phyloP scores from a whole-genome alignment of 345 rosid genomes.

The Aegle marmelos region DNA sequence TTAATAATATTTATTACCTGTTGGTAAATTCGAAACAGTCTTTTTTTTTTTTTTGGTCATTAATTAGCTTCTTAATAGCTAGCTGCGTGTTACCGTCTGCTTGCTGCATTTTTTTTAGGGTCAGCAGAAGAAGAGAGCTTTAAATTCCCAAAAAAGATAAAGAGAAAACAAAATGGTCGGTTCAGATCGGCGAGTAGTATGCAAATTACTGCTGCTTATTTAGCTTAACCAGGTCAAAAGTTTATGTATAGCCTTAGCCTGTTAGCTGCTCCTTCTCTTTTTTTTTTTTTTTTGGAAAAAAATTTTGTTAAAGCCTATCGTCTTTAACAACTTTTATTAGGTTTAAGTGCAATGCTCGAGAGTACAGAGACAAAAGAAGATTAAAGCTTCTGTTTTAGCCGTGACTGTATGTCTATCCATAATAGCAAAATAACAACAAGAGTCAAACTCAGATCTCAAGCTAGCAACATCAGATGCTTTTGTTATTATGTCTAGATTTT shows the following conservation, averaged over 20 bases:
- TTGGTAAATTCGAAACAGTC: conserved; percentile 43
- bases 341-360: neutral
- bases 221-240: conserved; percentile 30
- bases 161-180: conserved; percentile 1
- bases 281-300: neutral
- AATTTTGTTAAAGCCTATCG: conserved; percentile 26
- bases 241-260: neutral
- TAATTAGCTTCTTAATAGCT: conserved; percentile 1
- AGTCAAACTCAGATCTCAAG: conserved; percentile 18
- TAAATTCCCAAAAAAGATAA: conserved; percentile 12
- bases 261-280: neutral
- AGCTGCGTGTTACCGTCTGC: conserved; percentile 20
- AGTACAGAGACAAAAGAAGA: neutral
- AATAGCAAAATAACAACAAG: neutral
- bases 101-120: conserved; percentile 24
- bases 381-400: neutral
- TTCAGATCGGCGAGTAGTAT: conserved; percentile 29
- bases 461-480: conserved; percentile 26
- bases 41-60: conserved; percentile 13
- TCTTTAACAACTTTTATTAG: conserved; percentile 23
- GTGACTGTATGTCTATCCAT: neutral
- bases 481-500: conserved; percentile 3
- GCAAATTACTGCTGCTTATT: conserved; percentile 22
- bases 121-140: conserved; percentile 24
- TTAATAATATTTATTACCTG: conserved; percentile 15